Base-by-base conservation (phyloP, 768 basidiomycete genomes). In the Chalciporus pseudorubinellus region DNA sequence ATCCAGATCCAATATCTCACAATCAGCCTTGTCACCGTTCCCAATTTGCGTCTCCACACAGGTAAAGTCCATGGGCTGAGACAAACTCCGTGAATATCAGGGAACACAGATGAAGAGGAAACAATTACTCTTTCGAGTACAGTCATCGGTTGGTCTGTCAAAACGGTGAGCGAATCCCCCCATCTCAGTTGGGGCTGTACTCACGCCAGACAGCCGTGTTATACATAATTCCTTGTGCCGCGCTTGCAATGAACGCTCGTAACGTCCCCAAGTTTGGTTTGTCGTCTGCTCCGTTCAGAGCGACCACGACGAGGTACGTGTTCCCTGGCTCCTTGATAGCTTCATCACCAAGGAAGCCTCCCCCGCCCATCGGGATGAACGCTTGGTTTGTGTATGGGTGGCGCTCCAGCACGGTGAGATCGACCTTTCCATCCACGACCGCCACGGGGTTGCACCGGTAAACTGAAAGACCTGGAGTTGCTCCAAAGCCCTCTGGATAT, bases 41-140 rank as follows among this genome's bases (percentile, higher is more conserved):
- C 92, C 93, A 47, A 95, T 84, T 68, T 98, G 95, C 20, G 93
- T 91, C 70, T 98, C 95, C 9, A 98, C 82, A 62, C 95, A 98
- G 9, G 90, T 77, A 57, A 93, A 80, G 60, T 92, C 90, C 70
- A 92, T 78, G 11, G 74, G 66, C 87, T 92, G 63, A 33, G 51
- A 18, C 52, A 53, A 50, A 7, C 24, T 21, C 53, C 31, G 19
- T 13, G 1, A 52, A 70, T 29, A 69, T 61, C 55, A 20, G 41
- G 39, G 19, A 13, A 16, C 42, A 49, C 45, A n/a, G 46, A 46
- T 2, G 42, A 44, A 24, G 29, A 31, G 48, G 6, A 22, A 6
- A 28, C 3, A 67, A 76, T 40, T 59, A 87, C 89, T 74, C 81
- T 81, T 59, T 81, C 79, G 47, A 94, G 66, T 3, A 88, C 85